Conservation (phyloP, 2,329 filamentous ascomycete genomes). For the Calycina herbarum region DNA sequence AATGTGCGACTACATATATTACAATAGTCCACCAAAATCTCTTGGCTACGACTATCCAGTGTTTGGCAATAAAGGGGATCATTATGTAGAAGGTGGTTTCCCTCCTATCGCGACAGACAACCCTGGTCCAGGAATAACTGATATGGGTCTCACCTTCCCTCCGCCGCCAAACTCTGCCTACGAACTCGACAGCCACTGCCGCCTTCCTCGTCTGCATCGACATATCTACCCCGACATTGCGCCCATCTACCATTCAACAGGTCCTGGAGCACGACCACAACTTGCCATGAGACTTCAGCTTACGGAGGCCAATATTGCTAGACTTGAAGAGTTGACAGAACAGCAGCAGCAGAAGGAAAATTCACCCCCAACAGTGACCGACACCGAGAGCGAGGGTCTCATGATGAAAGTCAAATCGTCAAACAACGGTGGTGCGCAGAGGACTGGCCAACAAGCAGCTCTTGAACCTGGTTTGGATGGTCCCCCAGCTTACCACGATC, state of each 20-base stretch:
- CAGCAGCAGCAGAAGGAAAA: not conserved
- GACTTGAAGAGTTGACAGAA: not conserved
- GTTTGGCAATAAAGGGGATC: not conserved
- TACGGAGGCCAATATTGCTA: not conserved
- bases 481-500: not conserved
- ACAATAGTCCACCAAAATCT: not conserved
- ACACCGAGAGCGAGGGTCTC: not conserved
- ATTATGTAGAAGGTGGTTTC: slow-evolving; percentile 1
- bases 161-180: slow-evolving; percentile 20
- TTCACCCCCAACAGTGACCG: not conserved
- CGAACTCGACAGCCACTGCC: slow-evolving; percentile 18
- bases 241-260: not conserved
- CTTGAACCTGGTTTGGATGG: not conserved
- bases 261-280: not conserved
- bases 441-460: not conserved
- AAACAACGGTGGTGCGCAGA: slow-evolving; percentile 7
- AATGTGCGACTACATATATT: slow-evolving; percentile 9
- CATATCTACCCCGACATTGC: slow-evolving; percentile 9
- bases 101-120: not conserved
- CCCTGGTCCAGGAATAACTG: not conserved
- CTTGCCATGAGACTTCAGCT: slow-evolving; percentile 1
- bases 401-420: not conserved
- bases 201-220: slow-evolving; percentile 13
- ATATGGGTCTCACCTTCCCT: slow-evolving; percentile 8
- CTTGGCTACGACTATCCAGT: not conserved